These are phyloP conservation scores for Hymenoscyphus infarciens DNA, from an alignment of 2,329 filamentous ascomycete species.

Conservation along the genomic window DNA sequence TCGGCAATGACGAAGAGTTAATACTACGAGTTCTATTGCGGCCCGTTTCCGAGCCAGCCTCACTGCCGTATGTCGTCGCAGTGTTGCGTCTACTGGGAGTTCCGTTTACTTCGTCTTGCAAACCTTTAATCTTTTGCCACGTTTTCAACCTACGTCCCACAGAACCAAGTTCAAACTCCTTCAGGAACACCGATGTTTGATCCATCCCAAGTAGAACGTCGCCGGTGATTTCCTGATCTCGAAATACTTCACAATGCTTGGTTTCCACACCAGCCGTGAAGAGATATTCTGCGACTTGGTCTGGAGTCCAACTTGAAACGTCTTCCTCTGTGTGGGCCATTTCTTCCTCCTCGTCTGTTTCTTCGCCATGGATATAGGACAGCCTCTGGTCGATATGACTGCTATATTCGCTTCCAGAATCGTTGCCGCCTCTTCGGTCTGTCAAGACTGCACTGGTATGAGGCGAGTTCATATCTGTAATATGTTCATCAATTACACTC, in stretches of 20 bases:
- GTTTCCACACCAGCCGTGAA: constrained; percentile 82
- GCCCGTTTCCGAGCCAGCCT: constrained; percentile 50
- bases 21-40: constrained; percentile 42
- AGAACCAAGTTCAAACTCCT: constrained; percentile 88
- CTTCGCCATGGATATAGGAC: constrained; percentile 90
- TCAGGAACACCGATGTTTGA: constrained; percentile 90
- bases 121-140: constrained; percentile 91
- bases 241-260: constrained; percentile 88
- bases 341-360: constrained; percentile 91
- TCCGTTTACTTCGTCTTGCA: constrained; percentile 81
- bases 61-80: constrained; percentile 56
- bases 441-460: constrained; percentile 41
- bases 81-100: constrained; percentile 46
- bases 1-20: constrained; percentile 30
- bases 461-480: constrained; percentile 72
- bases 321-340: constrained; percentile 65
- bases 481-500: constrained; percentile 95
- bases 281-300: constrained; percentile 83
- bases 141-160: constrained; percentile 87
- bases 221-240: constrained; percentile 92
- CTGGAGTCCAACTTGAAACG: constrained; percentile 75
- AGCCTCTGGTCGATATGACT: constrained; percentile 70
- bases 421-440: constrained; percentile 55
- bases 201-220: constrained; percentile 94
- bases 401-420: constrained; percentile 90